Evolutionary conservation across 345 rosid genomes (phyloP), one percentile per base, ranked within the genome.

Genomic region (Corchorus capsularis): DNA sequence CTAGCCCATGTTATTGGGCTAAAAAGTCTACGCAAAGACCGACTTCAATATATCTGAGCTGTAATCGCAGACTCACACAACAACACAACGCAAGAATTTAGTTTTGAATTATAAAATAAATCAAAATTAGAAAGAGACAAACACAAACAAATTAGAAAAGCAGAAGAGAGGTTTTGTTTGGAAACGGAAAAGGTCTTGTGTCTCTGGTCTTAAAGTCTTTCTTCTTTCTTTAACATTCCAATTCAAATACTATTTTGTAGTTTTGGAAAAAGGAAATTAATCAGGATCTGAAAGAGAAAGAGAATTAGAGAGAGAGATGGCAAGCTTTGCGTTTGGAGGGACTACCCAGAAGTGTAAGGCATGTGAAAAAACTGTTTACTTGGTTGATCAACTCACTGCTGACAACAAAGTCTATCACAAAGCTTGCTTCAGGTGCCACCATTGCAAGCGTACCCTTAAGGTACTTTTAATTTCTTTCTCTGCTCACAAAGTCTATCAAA

Each of bases 361-460:
- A 9, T 86, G 89, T 32, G 87, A 86, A 39, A 86, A 86, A 81
- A 86, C 89, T 15, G 89, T 86, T 16, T 84, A 86, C 76, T 75
- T 84, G 72, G 87, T 86, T 43, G 89, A 86, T 75, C 83, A 82
- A 68, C 84, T 84, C 27, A 81, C 89, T 53, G 84, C 89, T 75
- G 89, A 86, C 49, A 78, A 77, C 82, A 82, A 79, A 69, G 79
- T 84, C 45, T 86, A 75, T 67, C 87, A 86, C 77, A 86, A 82
- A 79, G 84, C 89, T 67, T 84, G 89, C 67, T 86, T 86, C 77
- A 82, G 87, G 71, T 86, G 89, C 74, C 84, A 86, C 82, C 89
- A 86, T 73, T 86, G 89, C 84, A 86, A 84, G 80, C 75, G 87
- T 49, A 86, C 89, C 71, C 87, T 86, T 47, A 86, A 86, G 84